phyloP scores from a whole-genome alignment of 805 yeast genomes.

The Lachancea mirantina region DNA sequence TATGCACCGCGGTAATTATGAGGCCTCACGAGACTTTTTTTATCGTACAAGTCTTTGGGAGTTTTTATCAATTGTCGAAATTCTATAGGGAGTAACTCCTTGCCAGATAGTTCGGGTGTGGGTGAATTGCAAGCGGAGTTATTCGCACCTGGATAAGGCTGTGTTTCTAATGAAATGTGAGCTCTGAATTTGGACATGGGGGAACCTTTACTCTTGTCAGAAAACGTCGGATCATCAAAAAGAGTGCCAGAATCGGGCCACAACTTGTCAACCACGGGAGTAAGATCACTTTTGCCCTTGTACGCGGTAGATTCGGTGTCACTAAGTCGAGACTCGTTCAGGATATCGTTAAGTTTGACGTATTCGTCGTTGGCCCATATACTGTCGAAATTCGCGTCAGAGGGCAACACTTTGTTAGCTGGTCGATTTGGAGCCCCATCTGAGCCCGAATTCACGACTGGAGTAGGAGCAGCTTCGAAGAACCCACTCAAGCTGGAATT shows the following conservation, averaged over 20 bases:
- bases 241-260: not conserved
- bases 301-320: too few relatives aligned
- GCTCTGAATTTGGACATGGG: constrained; percentile 16
- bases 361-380: constrained; percentile 42
- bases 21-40: constrained; percentile 16
- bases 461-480: not conserved
- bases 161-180: constrained; percentile 16
- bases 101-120: constrained; percentile 8
- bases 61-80: constrained; percentile 19
- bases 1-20: constrained; percentile 22
- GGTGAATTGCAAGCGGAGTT: constrained; percentile 1
- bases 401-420: too few relatives aligned
- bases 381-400: constrained; percentile 37
- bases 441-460: not conserved
- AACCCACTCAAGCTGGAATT: too few relatives aligned
- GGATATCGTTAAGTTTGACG: constrained; percentile 18
- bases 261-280: not conserved
- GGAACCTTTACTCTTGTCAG: not conserved
- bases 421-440: not conserved
- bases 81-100: constrained; percentile 14
- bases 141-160: not conserved
- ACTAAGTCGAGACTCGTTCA: constrained; percentile 9
- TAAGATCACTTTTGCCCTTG: not conserved
- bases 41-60: constrained; percentile 17
- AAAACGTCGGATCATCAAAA: not conserved